Base-by-base conservation (phyloP, 352 stramenopile species). In the Pythium myriotylum region DNA sequence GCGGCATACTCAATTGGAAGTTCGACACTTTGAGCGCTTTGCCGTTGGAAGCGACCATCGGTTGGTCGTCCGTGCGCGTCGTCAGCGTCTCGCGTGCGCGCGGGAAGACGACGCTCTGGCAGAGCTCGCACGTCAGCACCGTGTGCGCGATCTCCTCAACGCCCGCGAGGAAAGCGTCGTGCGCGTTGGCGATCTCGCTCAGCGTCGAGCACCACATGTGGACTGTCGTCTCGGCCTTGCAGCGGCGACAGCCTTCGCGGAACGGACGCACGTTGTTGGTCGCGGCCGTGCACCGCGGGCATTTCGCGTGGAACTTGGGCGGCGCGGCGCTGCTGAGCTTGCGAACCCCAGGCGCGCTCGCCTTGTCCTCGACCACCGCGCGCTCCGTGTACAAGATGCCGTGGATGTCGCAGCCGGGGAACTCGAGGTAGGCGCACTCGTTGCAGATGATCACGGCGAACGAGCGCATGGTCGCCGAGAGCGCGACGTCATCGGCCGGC, bases 1-100 rank as follows among this genome's bases (percentile, higher is more conserved):
- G 87, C 4, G 86, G 86, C 87, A 96, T 96, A 39, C 81, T 92
- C 29, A 91, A 49, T 43, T 96, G 87, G 59, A 92, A 96, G 35
- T 95, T 95, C 10, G 79, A 81, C 40, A 93, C 80, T 55, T 92
- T 79, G 8, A 95, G 68, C 2, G 75, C 52, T 24, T 88, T 92
- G 10, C 83, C 84, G 37, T 74, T 79, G 2, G 69, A 62, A 10
- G 81, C 74, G 6, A 68, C 70, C 59, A 95, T 72, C 2, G 73
- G 72, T 22, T 91, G 77, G 4, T 72, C 42, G 16, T 27, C 22
- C 10, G 82, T 88, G 8, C 87, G 80, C 17, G 70, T 77, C 16
- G 87, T 94, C 19, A 95, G 65, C 39, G 77, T 55, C 26, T 92
- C 84, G 20, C 83, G 71, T 3, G 83, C 83, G 17, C 84, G 75